Base-by-base conservation (phyloP, 2,329 filamentous ascomycete genomes). In the Chaetomium sp. region DNA sequence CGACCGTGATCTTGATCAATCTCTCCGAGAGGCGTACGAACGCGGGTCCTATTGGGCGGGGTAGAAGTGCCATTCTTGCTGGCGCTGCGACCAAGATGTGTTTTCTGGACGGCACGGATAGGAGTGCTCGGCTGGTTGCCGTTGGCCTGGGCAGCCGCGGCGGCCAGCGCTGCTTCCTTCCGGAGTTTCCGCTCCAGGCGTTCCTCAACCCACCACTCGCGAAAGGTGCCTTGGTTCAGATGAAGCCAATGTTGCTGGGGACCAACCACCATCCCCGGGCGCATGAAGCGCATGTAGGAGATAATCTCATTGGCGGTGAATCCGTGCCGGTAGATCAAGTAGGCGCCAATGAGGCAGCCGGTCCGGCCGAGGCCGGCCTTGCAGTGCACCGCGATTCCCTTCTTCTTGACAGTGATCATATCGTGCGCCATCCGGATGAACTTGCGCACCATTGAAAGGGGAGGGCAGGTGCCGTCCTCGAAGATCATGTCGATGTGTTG, bases 401-500 rank as follows among this genome's bases (percentile, higher is more conserved):
- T 91, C 73, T 91, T 90, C 74, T 88, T 89, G 50, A 91, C 80
- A 0, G 86, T 91, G 67, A 99, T 99, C 73, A 88, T 96, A 69
- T 95, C 88, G 68, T 97, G 94, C 1, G 94, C 91, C 57, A 99
- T 79, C 63, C 89, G 89, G 71, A 99, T 92, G 70, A 99, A 99
- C 69, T 91, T 91, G 63, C 89, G 85, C 34, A 99, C 94, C n/a
- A 91, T 86, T 14, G 83, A 83, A 52, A 99, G 77, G 1, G 90
- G 85, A 27, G 94, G 94, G 70, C 94, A 99, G 4, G 94, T 99
- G 61, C 94, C 94, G 66, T 99, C 94, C 67, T 97, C 94, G 68
- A 99, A 99, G 67, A 99, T 97, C 94, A 99, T 99, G 74, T 99
- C 94, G 42, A 97, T 79, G 69, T 99, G 94, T 66, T 91, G 86